phyloP scores from a whole-genome alignment of 306 rosid species.

The Gastrolobium bilobum region DNA sequence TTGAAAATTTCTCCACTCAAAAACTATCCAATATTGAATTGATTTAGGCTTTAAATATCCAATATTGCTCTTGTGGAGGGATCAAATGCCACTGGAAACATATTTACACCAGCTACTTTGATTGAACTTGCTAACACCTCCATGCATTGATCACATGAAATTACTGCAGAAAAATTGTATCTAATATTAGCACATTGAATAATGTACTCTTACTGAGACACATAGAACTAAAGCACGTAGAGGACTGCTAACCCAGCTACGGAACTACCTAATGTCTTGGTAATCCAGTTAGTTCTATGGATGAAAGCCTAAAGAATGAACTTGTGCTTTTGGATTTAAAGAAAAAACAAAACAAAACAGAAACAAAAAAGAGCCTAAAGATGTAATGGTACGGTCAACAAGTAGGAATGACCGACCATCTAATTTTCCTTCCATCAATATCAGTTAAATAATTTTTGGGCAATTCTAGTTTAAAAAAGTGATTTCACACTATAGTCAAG shows the following conservation, averaged over 20 bases:
- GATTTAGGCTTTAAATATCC: constrained; percentile 49
- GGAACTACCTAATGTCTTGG: constrained; percentile 42
- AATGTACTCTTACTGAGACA: constrained; percentile 46
- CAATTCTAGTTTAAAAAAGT: not conserved
- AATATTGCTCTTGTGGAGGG: constrained; percentile 54
- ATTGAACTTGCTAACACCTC: constrained; percentile 54
- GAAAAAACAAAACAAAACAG: no score
- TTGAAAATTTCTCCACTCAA: constrained; percentile 45
- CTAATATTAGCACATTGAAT: constrained; percentile 59
- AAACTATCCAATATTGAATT: constrained; percentile 48
- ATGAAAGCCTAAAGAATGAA: constrained; percentile 42
- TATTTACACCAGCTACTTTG: constrained; percentile 60
- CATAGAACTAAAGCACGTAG: constrained; percentile 54
- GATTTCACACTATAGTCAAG: constrained; percentile 23
- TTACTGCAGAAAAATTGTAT: constrained; percentile 70
- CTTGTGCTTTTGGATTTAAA: not conserved
- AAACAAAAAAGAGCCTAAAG: not conserved
- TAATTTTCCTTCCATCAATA: constrained; percentile 23
- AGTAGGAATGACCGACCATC: constrained; percentile 31
- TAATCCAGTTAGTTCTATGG: constrained; percentile 35
- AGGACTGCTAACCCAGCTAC: constrained; percentile 46
- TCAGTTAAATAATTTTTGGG: constrained; percentile 26
- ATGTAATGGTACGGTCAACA: constrained; percentile 13
- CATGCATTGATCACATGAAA: constrained; percentile 53
- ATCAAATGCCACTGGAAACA: constrained; percentile 52